These are phyloP conservation scores for Torrubiella hemipterigena DNA, from an alignment of 2,329 filamentous ascomycete species.

Conservation along the genomic window DNA sequence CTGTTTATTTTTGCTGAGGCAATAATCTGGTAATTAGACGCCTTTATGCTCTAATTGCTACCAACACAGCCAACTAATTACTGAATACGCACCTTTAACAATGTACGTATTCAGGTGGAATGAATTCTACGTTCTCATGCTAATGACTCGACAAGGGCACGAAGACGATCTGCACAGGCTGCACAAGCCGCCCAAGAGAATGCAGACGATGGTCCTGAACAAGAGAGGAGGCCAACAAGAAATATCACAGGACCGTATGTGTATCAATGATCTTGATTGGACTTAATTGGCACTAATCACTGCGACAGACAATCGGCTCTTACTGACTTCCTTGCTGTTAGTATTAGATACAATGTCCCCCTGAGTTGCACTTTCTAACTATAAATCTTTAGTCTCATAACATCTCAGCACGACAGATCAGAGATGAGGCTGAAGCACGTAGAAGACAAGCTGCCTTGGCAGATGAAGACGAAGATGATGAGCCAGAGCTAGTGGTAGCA, in stretches of 20 bases:
- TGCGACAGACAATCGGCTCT: conserved; percentile 34
- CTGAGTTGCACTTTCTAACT: conserved; percentile 7
- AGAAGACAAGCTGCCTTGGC: conserved; percentile 24
- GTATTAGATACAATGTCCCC: conserved; percentile 7
- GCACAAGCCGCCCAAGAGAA: no score
- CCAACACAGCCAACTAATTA: no score
- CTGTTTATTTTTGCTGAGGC: no score
- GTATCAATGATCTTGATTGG: conserved; percentile 4
- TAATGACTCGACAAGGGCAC: no score
- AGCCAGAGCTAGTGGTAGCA: conserved; percentile 11
- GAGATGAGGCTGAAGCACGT: conserved; percentile 34
- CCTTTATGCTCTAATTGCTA: no score
- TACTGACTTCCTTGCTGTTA: conserved; percentile 39
- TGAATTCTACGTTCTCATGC: no score
- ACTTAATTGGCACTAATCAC: neutral
- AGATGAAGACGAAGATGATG: conserved; percentile 8
- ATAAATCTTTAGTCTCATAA: conserved; percentile 47
- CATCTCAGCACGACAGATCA: conserved; percentile 50
- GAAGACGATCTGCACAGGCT: no score
- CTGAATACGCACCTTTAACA: no score
- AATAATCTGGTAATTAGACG: no score
- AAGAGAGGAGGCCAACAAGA: conserved; percentile 15
- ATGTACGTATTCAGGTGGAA: no score
- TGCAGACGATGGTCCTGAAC: no score
- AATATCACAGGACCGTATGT: conserved; percentile 28